A percentile compares a stretch with the other conserved stretches of the same genome.
phyloP scores from a whole-genome alignment of 306 rosid species.

The Vigna unguiculata region DNA sequence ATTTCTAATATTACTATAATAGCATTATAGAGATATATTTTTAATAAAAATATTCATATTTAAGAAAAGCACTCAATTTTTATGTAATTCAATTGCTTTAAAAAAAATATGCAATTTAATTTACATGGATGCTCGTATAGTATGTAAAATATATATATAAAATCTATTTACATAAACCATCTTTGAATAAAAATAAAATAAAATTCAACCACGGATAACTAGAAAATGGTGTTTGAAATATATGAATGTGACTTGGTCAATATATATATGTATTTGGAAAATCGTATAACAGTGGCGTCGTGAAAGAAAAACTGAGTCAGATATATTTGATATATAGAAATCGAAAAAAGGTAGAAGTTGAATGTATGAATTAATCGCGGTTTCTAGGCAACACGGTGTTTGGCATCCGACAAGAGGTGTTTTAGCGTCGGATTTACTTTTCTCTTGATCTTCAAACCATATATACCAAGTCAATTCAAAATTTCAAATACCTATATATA shows the following conservation, averaged over 20 bases:
- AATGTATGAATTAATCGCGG: not conserved
- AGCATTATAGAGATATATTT: not conserved
- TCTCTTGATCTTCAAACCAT: constrained; percentile 12
- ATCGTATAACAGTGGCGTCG: not conserved
- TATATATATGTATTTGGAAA: not conserved
- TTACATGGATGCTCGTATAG: not conserved
- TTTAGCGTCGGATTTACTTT: not conserved
- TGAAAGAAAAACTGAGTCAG: not conserved
- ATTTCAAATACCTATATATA: not conserved
- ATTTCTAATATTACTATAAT: not conserved
- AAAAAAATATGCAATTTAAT: no score
- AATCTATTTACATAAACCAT: not conserved
- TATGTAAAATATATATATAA: not conserved
- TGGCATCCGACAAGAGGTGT: not conserved
- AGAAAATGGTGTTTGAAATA: not conserved
- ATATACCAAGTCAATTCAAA: constrained; percentile 6
- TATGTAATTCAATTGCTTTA: not conserved
- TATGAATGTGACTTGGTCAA: not conserved
- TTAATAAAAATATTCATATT: not conserved
- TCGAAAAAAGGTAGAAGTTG: not conserved
- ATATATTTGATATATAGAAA: not conserved
- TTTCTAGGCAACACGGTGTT: constrained; percentile 24
- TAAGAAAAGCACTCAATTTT: not conserved
- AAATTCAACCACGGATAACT: not conserved
- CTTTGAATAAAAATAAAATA: not conserved